Base-by-base conservation (phyloP, 805 yeast genomes). In the Ogataea nitratoaversa region DNA sequence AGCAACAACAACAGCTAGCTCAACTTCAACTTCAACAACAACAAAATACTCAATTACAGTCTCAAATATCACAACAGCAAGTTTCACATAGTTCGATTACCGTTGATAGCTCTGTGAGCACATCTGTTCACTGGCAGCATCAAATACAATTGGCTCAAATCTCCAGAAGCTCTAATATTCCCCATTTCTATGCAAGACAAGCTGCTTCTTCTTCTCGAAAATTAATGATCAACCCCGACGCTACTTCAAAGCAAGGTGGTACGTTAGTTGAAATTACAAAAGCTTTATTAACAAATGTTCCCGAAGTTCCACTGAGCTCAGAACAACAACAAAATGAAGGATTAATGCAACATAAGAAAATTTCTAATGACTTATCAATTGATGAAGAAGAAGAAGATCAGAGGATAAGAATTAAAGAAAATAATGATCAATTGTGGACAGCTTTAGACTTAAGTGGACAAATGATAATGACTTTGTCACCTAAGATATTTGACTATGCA, bases 371-470 rank as follows among this genome's bases (percentile, higher is more conserved):
- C 19, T 46, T 52, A 19, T 53, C 66, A 14, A 68, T 71, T 34
- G 67, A 71, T 44, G 86, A 82, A 53, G 84, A 80, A 54, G 79
- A 76, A 52, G 83, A 80, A 56, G 81, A 77, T 53, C 79, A 80
- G 58, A 67, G 84, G 60, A 74, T 79, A 66, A 71, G 80, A 62
- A 63, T 70, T 28, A 72, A 71, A 46, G 74, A 78, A 20, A 70
- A 72, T 56, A 79, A 84, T 28, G 82, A 81, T 44, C 97, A 90
- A 65, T 74, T 85, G 57, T 93, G 99, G 99, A 84, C 95, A 39
- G 91, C 90, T 5, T 68, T 93, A 49, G 99, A 93, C 66, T 69
- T 91, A 49, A 80, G 95, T 48, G 96, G 96, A 44, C 95, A 93
- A 62, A 86, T 91, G 25, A 70, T 93, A 38, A 68, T 78, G 46